Evolutionary conservation across 2,329 filamentous ascomycete genomes (phyloP).

Genomic region (Aspergillus sp.): DNA sequence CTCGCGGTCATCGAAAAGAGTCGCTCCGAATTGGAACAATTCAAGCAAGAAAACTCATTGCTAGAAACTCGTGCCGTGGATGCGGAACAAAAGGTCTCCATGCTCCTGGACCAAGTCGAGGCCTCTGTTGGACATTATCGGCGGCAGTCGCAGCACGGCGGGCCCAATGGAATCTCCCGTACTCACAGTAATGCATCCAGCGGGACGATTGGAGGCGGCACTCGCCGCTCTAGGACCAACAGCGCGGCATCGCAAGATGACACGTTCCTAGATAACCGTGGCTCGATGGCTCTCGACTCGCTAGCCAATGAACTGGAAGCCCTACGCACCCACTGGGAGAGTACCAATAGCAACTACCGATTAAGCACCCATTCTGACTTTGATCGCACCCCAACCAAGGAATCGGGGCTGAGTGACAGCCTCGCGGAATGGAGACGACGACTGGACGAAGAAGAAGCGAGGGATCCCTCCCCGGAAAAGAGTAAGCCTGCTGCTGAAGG

Average conservation of each 20-base stretch:
- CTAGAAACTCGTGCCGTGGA: conserved; percentile 84
- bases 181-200: conserved; percentile 57
- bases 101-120: conserved; percentile 92
- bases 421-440: conserved; percentile 78
- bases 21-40: conserved; percentile 71
- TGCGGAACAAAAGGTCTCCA: conserved; percentile 88
- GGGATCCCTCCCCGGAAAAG: conserved; percentile 29
- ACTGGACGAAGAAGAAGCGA: conserved; percentile 60
- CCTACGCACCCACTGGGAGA: conserved; percentile 89
- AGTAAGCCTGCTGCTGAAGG: conserved; percentile 23
- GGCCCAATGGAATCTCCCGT: conserved; percentile 47
- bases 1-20: conserved; percentile 53
- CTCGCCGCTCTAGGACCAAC: conserved; percentile 38
- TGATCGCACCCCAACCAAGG: conserved; percentile 58
- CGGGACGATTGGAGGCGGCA: conserved; percentile 38
- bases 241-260: conserved; percentile 46
- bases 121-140: conserved; percentile 92
- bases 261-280: conserved; percentile 53
- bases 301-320: conserved; percentile 90
- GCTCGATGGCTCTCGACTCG: conserved; percentile 77
- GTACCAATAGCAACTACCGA: conserved; percentile 91
- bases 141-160: conserved; percentile 60
- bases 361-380: conserved; percentile 88
- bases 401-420: conserved; percentile 62
- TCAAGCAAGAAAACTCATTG: conserved; percentile 77